These are phyloP conservation scores for Tilletia indica DNA, from an alignment of 1,284 basidiomycete genomes.

Conservation along the genomic window DNA sequence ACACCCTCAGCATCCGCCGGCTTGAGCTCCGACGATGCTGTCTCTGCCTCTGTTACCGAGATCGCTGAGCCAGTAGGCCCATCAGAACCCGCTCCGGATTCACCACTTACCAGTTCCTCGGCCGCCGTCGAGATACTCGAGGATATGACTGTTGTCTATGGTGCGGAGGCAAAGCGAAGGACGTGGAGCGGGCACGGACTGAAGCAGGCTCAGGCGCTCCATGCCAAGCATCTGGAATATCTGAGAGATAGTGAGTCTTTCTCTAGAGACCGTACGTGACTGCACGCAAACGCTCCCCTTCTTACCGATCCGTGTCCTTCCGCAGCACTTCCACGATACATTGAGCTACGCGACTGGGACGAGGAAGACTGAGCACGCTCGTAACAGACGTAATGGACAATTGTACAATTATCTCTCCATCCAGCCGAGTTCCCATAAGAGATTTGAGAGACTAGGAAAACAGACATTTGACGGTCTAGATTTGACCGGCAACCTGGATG, in stretches of 20 bases:
- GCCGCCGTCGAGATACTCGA: conserved; percentile 64
- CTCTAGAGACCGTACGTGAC: neutral
- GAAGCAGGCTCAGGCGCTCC: conserved; percentile 75
- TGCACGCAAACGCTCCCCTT: neutral
- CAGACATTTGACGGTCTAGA: neutral
- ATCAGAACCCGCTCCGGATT: neutral
- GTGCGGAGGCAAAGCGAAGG: conserved; percentile 69
- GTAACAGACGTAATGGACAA: neutral
- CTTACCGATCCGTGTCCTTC: neutral
- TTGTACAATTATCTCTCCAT: neutral
- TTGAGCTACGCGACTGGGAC: conserved; percentile 12
- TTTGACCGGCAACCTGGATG: conserved; percentile 15
- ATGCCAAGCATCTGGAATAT: conserved; percentile 85
- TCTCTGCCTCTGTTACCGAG: neutral
- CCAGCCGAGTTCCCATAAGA: neutral
- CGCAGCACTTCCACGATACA: conserved; percentile 7
- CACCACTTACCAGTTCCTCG: neutral
- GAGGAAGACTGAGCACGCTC: neutral
- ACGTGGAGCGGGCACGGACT: conserved; percentile 82
- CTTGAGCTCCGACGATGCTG: neutral
- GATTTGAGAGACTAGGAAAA: neutral
- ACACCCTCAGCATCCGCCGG: conserved; percentile 49
- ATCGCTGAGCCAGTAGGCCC: neutral
- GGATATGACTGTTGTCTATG: conserved; percentile 83
- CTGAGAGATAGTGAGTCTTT: conserved; percentile 64